Conservation (phyloP, 257 asterid species). For the Scutellaria minor region DNA sequence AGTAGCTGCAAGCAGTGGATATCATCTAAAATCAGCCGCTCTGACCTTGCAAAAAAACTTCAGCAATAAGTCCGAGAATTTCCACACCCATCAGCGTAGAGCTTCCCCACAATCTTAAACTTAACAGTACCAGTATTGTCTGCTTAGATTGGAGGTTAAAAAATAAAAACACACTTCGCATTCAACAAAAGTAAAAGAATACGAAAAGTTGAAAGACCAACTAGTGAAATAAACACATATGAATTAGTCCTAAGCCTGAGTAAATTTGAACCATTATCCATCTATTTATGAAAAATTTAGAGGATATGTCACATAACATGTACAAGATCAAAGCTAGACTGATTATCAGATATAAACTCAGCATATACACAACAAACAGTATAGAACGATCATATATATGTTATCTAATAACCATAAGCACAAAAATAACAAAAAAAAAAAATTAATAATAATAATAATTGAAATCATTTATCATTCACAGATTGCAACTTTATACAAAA, state of each 20-base stretch:
- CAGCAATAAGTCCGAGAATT: constrained; percentile 27
- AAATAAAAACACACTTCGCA: background rate
- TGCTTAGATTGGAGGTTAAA: background rate
- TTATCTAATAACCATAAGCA: background rate
- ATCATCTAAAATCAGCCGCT: constrained; percentile 65
- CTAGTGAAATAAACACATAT: background rate
- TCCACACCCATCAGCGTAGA: constrained; percentile 16
- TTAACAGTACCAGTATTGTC: background rate
- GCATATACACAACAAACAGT: background rate
- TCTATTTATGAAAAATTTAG: background rate
- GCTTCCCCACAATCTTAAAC: constrained; percentile 33
- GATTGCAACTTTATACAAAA: background rate
- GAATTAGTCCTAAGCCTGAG: background rate
- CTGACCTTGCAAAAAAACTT: constrained; percentile 30
- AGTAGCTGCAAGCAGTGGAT: constrained; percentile 75
- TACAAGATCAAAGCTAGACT: background rate
- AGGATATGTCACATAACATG: no score
- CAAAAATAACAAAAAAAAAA: background rate
- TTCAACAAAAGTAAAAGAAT: background rate
- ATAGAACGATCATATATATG: background rate
- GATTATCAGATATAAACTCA: background rate
- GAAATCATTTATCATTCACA: background rate
- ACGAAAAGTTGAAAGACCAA: background rate
- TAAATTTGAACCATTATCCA: background rate
- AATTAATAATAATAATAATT: no score